Evolutionary conservation across 306 rosid species (phyloP).

Genomic region (Inga leiocalycina): DNA sequence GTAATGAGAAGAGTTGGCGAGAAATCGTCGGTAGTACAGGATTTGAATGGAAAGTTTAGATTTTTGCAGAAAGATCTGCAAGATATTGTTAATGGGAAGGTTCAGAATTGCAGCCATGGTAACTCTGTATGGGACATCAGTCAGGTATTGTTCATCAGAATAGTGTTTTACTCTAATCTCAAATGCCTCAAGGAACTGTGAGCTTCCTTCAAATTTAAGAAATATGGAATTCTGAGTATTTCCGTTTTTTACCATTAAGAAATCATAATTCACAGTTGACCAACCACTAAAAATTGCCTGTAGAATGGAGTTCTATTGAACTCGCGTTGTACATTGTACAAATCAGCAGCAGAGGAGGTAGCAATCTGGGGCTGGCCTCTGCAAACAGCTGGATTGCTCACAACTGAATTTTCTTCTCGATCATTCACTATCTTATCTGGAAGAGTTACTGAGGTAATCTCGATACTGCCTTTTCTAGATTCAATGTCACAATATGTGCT

Average conservation of each 20-base stretch:
- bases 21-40: constrained; percentile 46
- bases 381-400: constrained; percentile 90
- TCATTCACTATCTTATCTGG: constrained; percentile 74
- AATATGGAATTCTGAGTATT: background rate
- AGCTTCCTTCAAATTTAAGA: background rate
- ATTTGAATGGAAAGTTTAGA: constrained; percentile 68
- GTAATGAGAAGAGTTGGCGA: constrained; percentile 49
- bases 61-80: constrained; percentile 64
- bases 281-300: constrained; percentile 14
- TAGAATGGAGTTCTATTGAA: constrained; percentile 73
- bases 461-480: background rate
- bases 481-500: background rate
- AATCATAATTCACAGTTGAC: background rate
- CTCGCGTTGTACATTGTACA: constrained; percentile 72
- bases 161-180: background rate
- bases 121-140: constrained; percentile 60
- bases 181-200: background rate
- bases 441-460: constrained; percentile 75
- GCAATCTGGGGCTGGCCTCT: constrained; percentile 94
- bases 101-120: constrained; percentile 66
- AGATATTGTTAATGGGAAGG: constrained; percentile 42
- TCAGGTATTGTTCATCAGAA: constrained; percentile 52
- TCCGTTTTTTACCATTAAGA: background rate
- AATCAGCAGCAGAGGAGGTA: constrained; percentile 75
- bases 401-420: constrained; percentile 56